These are phyloP conservation scores for Ceratocystis eucalypticola DNA, from an alignment of 2,329 filamentous ascomycete species.

Conservation along the genomic window DNA sequence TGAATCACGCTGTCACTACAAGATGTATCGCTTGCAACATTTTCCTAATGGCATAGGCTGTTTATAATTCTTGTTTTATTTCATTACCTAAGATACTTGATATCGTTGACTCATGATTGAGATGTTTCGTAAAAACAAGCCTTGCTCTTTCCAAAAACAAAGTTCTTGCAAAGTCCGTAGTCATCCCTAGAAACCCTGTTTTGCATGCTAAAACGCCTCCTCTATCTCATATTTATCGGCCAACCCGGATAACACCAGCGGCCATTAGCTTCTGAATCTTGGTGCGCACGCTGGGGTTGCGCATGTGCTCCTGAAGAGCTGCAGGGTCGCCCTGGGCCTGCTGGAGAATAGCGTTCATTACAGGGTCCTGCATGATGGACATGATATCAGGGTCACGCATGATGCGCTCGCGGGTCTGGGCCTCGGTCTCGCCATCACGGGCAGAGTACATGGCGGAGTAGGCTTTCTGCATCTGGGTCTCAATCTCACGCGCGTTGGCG, in stretches of 20 bases:
- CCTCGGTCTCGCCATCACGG: constrained; percentile 87
- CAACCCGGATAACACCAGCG: constrained; percentile 78
- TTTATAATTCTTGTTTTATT: not conserved
- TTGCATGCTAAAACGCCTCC: not conserved
- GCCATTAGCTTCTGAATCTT: constrained; percentile 94
- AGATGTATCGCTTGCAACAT: not conserved
- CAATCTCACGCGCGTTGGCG: constrained; percentile 81
- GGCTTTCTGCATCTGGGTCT: constrained; percentile 87
- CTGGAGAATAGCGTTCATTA: constrained; percentile 95
- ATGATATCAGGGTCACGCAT: constrained; percentile 90
- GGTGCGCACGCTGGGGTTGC: constrained; percentile 67
- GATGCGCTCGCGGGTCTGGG: constrained; percentile 85
- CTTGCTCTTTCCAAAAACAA: not conserved
- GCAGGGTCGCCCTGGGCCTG: constrained; percentile 89
- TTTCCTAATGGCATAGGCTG: not conserved
- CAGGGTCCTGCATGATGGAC: constrained; percentile 80
- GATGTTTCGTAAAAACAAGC: not conserved
- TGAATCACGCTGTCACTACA: not conserved
- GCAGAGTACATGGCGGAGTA: constrained; percentile 78
- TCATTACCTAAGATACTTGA: constrained; percentile 1
- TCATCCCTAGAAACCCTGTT: not conserved
- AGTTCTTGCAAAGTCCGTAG: not conserved
- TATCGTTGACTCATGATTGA: constrained; percentile 11
- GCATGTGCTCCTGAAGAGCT: constrained; percentile 93
- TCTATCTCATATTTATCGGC: constrained; percentile 28